phyloP scores from a whole-genome alignment of 345 rosid species.

The Carallia pectinifolia region DNA sequence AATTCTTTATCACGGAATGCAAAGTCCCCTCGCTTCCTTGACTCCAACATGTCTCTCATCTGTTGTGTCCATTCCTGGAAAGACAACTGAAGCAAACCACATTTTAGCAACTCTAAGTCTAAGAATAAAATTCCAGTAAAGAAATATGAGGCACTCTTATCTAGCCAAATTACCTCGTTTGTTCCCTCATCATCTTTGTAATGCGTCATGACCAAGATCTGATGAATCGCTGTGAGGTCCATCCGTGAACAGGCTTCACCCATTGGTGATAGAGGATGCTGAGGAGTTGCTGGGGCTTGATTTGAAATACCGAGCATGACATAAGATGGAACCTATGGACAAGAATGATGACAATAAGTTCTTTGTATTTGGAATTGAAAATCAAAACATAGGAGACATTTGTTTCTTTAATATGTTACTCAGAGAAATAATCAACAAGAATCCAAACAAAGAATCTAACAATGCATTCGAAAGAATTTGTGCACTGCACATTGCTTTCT shows the following conservation, averaged over 20 bases:
- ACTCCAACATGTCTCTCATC: conserved; percentile 93
- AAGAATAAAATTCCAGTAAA: conserved; percentile 9
- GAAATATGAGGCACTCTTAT: not conserved
- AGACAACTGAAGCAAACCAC: conserved; percentile 57
- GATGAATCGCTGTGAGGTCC: conserved; percentile 98
- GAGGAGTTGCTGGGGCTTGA: conserved; percentile 64
- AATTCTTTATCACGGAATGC: conserved; percentile 96
- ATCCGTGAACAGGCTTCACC: conserved; percentile 95
- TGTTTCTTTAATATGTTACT: too few species aligned
- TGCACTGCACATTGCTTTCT: too few species aligned
- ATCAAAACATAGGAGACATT: too few species aligned
- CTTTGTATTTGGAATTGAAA: too few species aligned
- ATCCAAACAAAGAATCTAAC: too few species aligned
- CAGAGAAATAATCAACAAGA: too few species aligned
- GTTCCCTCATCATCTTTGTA: conserved; percentile 96
- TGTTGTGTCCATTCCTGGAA: conserved; percentile 99
- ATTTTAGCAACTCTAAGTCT: conserved; percentile 19
- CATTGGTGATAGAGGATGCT: conserved; percentile 73
- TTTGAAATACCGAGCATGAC: conserved; percentile 83
- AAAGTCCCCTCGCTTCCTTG: conserved; percentile 86
- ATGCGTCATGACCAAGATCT: conserved; percentile 72
- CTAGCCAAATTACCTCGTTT: conserved; percentile 56
- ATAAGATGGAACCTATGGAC: conserved; percentile 73
- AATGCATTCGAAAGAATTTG: too few species aligned
- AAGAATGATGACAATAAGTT: not conserved